These are phyloP conservation scores for Syzygium malaccense DNA, from an alignment of 441 rosid genomes.

Conservation along the genomic window DNA sequence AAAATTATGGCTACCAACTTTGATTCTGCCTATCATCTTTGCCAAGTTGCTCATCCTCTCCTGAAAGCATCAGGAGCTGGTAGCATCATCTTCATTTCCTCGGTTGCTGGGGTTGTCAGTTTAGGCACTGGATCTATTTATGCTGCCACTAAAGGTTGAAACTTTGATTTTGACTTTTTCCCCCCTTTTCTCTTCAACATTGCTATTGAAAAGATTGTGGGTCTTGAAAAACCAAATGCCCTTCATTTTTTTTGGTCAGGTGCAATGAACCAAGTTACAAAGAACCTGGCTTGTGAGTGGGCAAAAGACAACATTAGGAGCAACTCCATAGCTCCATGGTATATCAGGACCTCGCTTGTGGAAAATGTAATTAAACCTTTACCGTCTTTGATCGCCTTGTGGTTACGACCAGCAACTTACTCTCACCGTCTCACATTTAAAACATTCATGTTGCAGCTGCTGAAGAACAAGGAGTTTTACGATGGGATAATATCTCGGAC, in stretches of 20 bases:
- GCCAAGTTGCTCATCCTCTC: slow-evolving; percentile 80
- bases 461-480: slow-evolving; percentile 36
- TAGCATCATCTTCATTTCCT: slow-evolving; percentile 74
- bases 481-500: slow-evolving; percentile 49
- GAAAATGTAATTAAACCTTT: slow-evolving; percentile 37
- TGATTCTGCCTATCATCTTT: slow-evolving; percentile 66
- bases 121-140: slow-evolving; percentile 59
- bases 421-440: neutral
- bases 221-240: neutral
- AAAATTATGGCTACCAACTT: slow-evolving; percentile 56
- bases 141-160: slow-evolving; percentile 55
- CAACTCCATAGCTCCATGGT: slow-evolving; percentile 84
- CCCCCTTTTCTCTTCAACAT: neutral
- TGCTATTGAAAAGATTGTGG: neutral
- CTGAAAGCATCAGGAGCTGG: slow-evolving; percentile 74
- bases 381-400: neutral
- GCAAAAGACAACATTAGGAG: slow-evolving; percentile 81
- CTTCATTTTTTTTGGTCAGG: slow-evolving; percentile 22
- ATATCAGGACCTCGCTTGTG: slow-evolving; percentile 64
- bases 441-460: slow-evolving; percentile 30
- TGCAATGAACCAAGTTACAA: slow-evolving; percentile 82
- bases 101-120: slow-evolving; percentile 52
- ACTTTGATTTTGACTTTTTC: neutral
- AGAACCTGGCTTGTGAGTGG: slow-evolving; percentile 89
- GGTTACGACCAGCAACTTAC: neutral